Conservation (phyloP, 257 asterid genomes). For the Prunella vulgaris region DNA sequence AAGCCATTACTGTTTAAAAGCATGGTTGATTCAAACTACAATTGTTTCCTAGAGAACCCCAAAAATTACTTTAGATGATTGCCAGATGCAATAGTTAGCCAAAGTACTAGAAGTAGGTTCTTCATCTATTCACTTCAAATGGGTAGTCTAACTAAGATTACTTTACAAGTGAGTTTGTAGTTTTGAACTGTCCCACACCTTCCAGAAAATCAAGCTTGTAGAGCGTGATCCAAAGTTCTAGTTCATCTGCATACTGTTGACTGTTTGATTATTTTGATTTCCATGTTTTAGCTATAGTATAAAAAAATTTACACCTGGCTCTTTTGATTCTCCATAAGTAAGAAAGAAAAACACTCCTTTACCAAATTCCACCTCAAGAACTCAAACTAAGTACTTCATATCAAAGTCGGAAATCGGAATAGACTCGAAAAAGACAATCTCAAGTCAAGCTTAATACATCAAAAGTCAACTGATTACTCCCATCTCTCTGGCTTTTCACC, state of each 20-base stretch:
- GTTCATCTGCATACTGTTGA: not conserved
- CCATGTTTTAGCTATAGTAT: not conserved
- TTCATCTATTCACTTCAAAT: not conserved
- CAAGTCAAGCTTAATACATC: not conserved
- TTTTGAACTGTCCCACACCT: not conserved
- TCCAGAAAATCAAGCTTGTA: not conserved
- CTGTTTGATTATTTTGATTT: not conserved
- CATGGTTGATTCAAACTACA: conserved; percentile 1
- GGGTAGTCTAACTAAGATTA: not conserved
- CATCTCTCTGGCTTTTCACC: not conserved
- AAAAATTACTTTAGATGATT: not conserved
- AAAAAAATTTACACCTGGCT: not conserved
- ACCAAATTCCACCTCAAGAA: not conserved
- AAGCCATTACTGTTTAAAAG: not conserved
- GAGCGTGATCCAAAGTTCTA: not conserved
- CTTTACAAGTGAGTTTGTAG: not conserved
- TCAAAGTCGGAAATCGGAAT: not conserved
- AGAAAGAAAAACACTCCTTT: not conserved
- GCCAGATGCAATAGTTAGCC: not conserved
- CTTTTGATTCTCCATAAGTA: not conserved
- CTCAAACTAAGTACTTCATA: not conserved
- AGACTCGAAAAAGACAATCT: not conserved
- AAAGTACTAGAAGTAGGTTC: not conserved
- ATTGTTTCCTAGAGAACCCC: not conserved
- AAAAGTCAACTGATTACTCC: not conserved